These are phyloP conservation scores for Sugiyamaella americana DNA, from an alignment of 805 yeast genomes.

Conservation along the genomic window DNA sequence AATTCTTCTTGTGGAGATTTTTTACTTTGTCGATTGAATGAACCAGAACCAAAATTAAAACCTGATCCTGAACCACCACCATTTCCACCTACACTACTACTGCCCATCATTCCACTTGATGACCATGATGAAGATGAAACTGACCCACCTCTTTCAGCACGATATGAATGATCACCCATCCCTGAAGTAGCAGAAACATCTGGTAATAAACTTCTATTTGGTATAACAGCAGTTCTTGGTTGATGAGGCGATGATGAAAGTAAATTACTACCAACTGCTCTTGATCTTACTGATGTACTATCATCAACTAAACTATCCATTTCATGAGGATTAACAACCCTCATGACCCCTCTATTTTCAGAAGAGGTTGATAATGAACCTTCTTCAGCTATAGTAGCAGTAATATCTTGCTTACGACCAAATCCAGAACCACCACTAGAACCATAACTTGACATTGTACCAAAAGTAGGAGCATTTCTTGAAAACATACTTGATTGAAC, in stretches of 20 bases:
- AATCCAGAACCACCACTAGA: conserved; percentile 8
- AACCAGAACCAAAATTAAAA: too few species aligned
- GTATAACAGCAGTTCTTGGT: conserved; percentile 3
- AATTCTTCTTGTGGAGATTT: conserved; percentile 5
- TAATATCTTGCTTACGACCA: background rate
- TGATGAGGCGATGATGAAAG: conserved; percentile 10
- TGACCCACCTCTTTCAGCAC: background rate
- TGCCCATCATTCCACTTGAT: background rate
- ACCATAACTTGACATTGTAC: conserved; percentile 11
- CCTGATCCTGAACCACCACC: too few species aligned
- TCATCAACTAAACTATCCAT: conserved; percentile 15
- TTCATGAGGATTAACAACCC: conserved; percentile 16
- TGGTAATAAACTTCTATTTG: conserved; percentile 11
- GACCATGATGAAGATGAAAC: conserved; percentile 1
- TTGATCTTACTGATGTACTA: conserved; percentile 2
- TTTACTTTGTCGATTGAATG: background rate
- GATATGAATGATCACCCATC: background rate
- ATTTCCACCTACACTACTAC: background rate
- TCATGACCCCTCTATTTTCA: conserved; percentile 15
- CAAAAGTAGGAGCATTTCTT: conserved; percentile 12
- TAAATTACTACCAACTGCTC: background rate
- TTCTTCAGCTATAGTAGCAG: conserved; percentile 7
- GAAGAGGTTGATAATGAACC: conserved; percentile 12
- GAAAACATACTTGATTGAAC: conserved; percentile 18
- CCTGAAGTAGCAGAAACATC: conserved; percentile 14